Conservation (phyloP, 164 flowering plant genomes). For the Pachysandra terminalis region DNA sequence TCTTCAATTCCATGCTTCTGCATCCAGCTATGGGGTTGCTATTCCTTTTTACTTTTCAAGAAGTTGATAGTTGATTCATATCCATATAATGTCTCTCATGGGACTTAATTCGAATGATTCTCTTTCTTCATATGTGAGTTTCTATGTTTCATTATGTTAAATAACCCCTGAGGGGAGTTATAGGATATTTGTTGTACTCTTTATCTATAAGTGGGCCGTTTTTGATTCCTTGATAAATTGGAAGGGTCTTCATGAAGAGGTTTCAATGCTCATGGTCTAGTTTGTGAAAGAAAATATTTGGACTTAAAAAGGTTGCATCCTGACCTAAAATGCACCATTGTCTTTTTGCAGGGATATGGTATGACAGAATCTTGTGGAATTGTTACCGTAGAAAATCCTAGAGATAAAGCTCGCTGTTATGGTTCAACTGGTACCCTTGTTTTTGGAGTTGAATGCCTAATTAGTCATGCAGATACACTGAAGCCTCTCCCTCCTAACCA, state of each 20-base stretch:
- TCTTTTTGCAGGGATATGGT: constrained; percentile 80
- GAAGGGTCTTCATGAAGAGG: background rate
- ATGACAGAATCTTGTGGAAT: constrained; percentile 91
- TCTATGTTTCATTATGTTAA: background rate
- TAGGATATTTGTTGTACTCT: background rate
- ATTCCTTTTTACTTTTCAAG: too few relatives aligned
- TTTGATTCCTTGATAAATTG: background rate
- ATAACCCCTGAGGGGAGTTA: background rate
- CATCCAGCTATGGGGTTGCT: too few relatives aligned
- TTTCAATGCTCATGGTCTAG: background rate
- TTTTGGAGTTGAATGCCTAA: constrained; percentile 70
- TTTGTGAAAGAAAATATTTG: background rate
- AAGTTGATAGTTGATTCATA: too few relatives aligned
- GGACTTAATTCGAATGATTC: too few relatives aligned
- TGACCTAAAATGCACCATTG: too few relatives aligned
- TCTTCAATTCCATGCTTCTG: too few relatives aligned
- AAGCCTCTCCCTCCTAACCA: constrained; percentile 79
- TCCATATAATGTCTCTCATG: too few relatives aligned
- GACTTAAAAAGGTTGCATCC: too few relatives aligned
- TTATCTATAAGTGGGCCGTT: background rate
- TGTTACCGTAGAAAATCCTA: constrained; percentile 46
- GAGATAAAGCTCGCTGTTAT: constrained; percentile 33
- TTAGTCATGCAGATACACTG: constrained; percentile 54
- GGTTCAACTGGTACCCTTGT: constrained; percentile 79
- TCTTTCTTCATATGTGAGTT: too few relatives aligned